These are phyloP conservation scores for Pseudogymnoascus destructans DNA, from an alignment of 2,329 filamentous ascomycete species.

Conservation along the genomic window DNA sequence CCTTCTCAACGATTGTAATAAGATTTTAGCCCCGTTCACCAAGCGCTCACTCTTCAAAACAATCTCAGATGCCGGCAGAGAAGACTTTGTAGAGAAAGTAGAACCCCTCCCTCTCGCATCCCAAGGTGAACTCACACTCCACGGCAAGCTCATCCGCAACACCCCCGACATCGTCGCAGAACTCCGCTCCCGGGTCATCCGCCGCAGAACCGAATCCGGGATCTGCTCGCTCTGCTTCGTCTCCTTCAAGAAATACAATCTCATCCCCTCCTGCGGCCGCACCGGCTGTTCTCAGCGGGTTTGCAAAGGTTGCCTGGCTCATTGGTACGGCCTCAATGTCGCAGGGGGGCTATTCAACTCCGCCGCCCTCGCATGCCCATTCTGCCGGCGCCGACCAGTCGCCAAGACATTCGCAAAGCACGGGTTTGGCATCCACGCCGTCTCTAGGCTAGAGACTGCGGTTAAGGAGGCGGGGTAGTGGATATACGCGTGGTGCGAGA, in stretches of 20 bases:
- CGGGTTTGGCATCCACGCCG: neutral
- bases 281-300: neutral
- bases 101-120: neutral
- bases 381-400: neutral
- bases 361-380: neutral
- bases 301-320: neutral
- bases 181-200: neutral
- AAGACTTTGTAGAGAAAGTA: neutral
- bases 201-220: neutral
- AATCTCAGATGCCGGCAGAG: neutral
- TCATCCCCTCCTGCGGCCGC: neutral
- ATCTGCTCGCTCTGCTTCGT: neutral
- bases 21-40: neutral
- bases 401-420: neutral
- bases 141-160: neutral
- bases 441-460: neutral
- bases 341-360: neutral
- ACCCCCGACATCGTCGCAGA: neutral
- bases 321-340: neutral
- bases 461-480: neutral
- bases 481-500: constrained; percentile 19
- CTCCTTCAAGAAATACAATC: neutral
- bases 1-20: neutral
- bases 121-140: neutral
- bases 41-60: neutral